Evolutionary conservation across 2,329 filamentous ascomycete species (phyloP).

Genomic region (Epichloe coenophiala): DNA sequence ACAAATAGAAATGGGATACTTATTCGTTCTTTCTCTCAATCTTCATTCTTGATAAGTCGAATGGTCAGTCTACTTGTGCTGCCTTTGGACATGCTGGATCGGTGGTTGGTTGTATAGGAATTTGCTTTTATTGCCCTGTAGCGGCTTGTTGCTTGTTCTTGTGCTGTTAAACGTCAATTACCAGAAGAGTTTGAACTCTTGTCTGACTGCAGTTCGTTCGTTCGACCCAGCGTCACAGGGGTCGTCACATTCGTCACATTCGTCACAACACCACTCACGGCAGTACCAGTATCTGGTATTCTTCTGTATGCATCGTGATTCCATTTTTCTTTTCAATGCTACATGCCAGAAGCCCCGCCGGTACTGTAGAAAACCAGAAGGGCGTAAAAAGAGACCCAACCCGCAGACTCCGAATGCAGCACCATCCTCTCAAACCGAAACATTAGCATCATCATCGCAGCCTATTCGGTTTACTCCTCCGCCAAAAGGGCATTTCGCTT

Average conservation of each 20-base stretch:
- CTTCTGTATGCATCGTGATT: constrained; percentile 31
- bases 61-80: too few relatives aligned
- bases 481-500: constrained; percentile 81
- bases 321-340: constrained; percentile 40
- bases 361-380: constrained; percentile 33
- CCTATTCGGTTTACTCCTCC: constrained; percentile 44
- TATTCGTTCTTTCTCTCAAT: too few relatives aligned
- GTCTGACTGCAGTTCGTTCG: too few relatives aligned
- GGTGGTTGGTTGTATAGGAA: too few relatives aligned
- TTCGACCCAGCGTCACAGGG: not conserved
- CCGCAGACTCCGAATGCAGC: constrained; percentile 48
- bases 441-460: constrained; percentile 20
- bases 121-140: too few relatives aligned
- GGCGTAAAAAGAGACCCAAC: constrained; percentile 38
- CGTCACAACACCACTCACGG: not conserved
- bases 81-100: too few relatives aligned
- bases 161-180: too few relatives aligned
- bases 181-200: too few relatives aligned
- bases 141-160: too few relatives aligned
- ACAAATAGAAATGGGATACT: too few relatives aligned
- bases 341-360: constrained; percentile 41
- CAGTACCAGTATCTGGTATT: not conserved
- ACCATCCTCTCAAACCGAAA: constrained; percentile 39
- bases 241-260: not conserved
- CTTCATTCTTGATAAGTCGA: too few relatives aligned